These are phyloP conservation scores for Heimioporus sp. DNA, from an alignment of 768 basidiomycete species.

Conservation along the genomic window DNA sequence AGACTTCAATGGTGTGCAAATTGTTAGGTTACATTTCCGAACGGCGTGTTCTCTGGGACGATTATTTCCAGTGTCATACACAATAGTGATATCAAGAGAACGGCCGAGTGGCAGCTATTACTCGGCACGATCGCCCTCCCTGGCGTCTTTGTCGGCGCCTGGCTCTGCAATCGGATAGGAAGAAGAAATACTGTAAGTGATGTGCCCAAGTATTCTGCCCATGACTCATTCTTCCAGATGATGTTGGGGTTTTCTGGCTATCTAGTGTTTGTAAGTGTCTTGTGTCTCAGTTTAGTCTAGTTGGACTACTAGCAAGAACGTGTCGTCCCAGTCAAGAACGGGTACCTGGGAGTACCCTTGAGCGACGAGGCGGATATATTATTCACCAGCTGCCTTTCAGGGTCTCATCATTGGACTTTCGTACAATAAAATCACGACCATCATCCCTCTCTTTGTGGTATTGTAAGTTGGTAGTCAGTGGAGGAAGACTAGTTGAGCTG, in stretches of 20 bases:
- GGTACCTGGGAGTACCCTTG: no score
- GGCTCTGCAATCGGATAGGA: constrained; percentile 52
- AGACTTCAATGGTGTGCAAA: neutral
- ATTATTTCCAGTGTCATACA: constrained; percentile 69
- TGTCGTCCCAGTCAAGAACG: no score
- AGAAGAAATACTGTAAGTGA: constrained; percentile 52
- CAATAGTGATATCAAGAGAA: constrained; percentile 50
- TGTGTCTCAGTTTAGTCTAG: neutral
- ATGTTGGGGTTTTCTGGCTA: constrained; percentile 69
- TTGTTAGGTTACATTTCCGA: constrained; percentile 63
- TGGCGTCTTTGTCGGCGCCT: constrained; percentile 52
- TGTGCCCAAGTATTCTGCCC: neutral
- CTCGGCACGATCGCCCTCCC: constrained; percentile 61
- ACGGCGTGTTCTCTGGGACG: constrained; percentile 65
- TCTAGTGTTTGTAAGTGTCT: constrained; percentile 51
- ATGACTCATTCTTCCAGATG: constrained; percentile 41
- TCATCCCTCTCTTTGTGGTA: constrained; percentile 64
- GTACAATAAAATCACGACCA: constrained; percentile 61
- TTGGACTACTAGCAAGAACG: no score
- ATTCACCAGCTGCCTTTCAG: neutral
- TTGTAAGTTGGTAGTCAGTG: constrained; percentile 42
- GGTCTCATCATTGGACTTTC: constrained; percentile 58
- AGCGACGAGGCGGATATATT: neutral
- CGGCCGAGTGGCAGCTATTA: constrained; percentile 70
- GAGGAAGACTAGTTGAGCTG: constrained; percentile 1